Evolutionary conservation across 2,329 filamentous ascomycete genomes (phyloP).

Genomic region (Cercospora sp.): DNA sequence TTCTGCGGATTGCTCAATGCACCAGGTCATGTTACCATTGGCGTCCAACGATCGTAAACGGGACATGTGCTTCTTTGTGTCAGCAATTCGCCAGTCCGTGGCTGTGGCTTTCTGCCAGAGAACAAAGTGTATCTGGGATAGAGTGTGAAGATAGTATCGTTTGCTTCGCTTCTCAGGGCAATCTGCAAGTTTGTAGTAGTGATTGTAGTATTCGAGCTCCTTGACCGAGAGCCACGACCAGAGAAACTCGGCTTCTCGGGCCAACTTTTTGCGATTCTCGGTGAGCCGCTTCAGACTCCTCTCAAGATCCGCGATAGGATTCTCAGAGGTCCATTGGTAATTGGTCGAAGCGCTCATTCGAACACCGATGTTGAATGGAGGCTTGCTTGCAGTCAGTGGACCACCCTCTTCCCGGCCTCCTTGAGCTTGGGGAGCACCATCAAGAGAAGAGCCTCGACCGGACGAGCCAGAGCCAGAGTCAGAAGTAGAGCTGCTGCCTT

Average conservation of each 20-base stretch:
- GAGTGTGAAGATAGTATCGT: slow-evolving; percentile 6
- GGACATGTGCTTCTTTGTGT: slow-evolving; percentile 17
- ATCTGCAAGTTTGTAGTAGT: neutral
- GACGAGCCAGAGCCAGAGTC: neutral
- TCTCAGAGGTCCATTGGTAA: slow-evolving; percentile 16
- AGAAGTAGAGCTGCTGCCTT: neutral
- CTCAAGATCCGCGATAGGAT: slow-evolving; percentile 18
- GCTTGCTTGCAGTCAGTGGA: no score
- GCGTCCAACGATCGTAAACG: slow-evolving; percentile 8
- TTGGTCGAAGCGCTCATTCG: slow-evolving; percentile 1
- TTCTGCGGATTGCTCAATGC: neutral
- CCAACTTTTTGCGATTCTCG: slow-evolving; percentile 3
- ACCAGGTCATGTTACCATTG: slow-evolving; percentile 15
- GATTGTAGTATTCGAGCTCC: slow-evolving; percentile 19
- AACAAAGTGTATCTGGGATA: neutral
- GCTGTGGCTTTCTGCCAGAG: slow-evolving; percentile 13
- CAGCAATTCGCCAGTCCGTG: slow-evolving; percentile 19
- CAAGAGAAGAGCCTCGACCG: neutral
- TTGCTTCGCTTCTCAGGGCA: neutral
- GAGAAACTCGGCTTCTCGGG: slow-evolving; percentile 15
- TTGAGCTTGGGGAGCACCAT: no score
- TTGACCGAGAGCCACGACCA: slow-evolving; percentile 19
- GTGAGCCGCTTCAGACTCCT: slow-evolving; percentile 9
- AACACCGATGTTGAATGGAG: neutral
- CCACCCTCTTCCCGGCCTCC: neutral